Evolutionary conservation across 2,329 filamentous ascomycete species (phyloP).

Genomic region (Fusarium nelsonii): DNA sequence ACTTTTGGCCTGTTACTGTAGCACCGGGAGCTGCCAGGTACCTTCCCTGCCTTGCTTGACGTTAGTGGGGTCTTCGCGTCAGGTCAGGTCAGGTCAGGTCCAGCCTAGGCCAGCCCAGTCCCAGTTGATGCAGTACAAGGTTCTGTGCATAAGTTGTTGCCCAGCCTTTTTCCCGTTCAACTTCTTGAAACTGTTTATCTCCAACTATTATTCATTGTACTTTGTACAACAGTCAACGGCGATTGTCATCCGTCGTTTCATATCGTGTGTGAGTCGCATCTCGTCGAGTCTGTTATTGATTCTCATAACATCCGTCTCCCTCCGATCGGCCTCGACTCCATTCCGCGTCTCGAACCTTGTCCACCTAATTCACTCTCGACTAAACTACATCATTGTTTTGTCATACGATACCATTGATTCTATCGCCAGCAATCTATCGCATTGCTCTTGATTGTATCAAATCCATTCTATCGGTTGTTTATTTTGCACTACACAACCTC

Average conservation of each 20-base stretch:
- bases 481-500: neutral
- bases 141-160: conserved; percentile 14
- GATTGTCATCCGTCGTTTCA: neutral
- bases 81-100: conserved; percentile 7
- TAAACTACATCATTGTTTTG: conserved; percentile 34
- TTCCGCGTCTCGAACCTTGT: conserved; percentile 18
- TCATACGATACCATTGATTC: conserved; percentile 31
- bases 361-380: conserved; percentile 7
- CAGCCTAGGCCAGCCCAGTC: neutral
- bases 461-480: conserved; percentile 1
- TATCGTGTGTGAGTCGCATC: neutral
- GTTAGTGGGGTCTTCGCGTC: conserved; percentile 26
- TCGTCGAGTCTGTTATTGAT: neutral
- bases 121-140: conserved; percentile 13
- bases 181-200: conserved; percentile 23
- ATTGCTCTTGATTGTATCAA: neutral
- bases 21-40: conserved; percentile 2
- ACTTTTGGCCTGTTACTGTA: too few species aligned
- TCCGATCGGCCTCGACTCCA: neutral
- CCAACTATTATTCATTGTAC: neutral
- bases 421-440: conserved; percentile 1
- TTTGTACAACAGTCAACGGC: neutral
- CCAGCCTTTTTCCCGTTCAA: conserved; percentile 30
- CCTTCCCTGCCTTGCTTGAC: conserved; percentile 20
- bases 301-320: neutral